Evolutionary conservation across 1,284 basidiomycete species (phyloP).

Genomic region (Trichosporon sp.): DNA sequence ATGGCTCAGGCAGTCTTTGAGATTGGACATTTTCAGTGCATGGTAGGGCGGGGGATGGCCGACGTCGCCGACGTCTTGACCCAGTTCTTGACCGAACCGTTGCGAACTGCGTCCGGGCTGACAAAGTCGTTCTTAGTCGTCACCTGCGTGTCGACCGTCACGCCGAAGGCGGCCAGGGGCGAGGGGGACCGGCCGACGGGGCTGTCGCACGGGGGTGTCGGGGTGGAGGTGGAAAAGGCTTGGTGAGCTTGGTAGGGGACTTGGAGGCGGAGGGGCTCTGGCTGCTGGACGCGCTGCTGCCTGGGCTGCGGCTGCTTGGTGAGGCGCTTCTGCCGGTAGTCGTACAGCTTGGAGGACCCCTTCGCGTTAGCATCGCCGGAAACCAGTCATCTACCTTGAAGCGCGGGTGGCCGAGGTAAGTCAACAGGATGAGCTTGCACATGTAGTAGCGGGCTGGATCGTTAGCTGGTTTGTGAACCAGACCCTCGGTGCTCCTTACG

Average conservation of each 20-base stretch:
- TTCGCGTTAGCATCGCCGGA: neutral
- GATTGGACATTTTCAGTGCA: neutral
- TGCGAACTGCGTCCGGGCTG: neutral
- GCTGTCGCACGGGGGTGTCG: neutral
- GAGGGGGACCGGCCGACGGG: neutral
- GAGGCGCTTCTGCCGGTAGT: neutral
- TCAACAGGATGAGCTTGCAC: slow-evolving; percentile 38
- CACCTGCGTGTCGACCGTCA: neutral
- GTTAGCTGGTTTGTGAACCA: neutral
- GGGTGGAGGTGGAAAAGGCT: neutral
- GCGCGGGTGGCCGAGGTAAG: slow-evolving; percentile 40
- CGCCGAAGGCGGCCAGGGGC: neutral
- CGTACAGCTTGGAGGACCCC: slow-evolving; percentile 2
- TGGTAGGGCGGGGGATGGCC: neutral
- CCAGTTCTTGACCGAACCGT: neutral
- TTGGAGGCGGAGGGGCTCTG: neutral
- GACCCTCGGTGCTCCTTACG: slow-evolving; percentile 7
- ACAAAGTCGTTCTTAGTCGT: neutral
- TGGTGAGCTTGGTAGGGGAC: neutral
- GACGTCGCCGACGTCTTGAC: neutral
- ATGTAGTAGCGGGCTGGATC: slow-evolving; percentile 42
- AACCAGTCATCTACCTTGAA: slow-evolving; percentile 24
- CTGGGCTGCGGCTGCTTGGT: neutral
- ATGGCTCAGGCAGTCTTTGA: neutral
- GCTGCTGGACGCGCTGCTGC: neutral